Base-by-base conservation (phyloP, 1,284 basidiomycete genomes). In the Trametes hirsuta region DNA sequence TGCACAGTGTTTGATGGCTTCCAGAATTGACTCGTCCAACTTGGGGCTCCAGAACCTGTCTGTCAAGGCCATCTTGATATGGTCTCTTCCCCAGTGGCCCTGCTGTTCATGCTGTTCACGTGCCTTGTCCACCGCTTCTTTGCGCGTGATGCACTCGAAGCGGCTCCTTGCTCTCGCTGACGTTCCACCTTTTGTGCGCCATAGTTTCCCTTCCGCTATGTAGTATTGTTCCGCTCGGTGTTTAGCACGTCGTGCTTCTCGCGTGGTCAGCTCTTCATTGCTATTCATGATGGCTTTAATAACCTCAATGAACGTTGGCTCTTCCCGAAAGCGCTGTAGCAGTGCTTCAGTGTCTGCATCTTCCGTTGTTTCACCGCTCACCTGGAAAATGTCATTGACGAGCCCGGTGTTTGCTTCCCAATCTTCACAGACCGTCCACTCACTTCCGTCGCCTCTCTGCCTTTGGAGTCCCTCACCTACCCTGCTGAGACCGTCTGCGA, bases 41-140 rank as follows among this genome's bases (percentile, higher is more conserved):
- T 63, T 55, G 0, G 75, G 73, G 58, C 73, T 71, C 41, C 52
- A 68, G 18, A 71, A 67, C 2, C 36, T 34, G 57, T 75, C 72
- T 9, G 70, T 22, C 1, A 77, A 65, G 6, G 47, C 53, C 1
- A 63, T 62, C 55, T 75, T 74, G 51, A 73, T 64, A 6, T 56
- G 48, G 50, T 77, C 74, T 0, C 71, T 53, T 6, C 68, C 67
- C 59, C 63, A 74, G 49, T 78, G 75, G 0, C 74, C 75, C 8
- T 63, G 59, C 1, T 62, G 42, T 10, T 8, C 35, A 15, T 71
- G 69, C 11, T 58, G 18, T 21, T 25, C 14, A 6, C 21, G 21
- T 1, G 64, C 67, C 0, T 61, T 9, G 8, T 51, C 48, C 0
- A 42, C 14, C 0, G 65, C 72, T 58, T 74, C 71, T 3, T 10